Conservation (phyloP, 2,329 filamentous ascomycete species). For the Thermoascus crustaceus region DNA sequence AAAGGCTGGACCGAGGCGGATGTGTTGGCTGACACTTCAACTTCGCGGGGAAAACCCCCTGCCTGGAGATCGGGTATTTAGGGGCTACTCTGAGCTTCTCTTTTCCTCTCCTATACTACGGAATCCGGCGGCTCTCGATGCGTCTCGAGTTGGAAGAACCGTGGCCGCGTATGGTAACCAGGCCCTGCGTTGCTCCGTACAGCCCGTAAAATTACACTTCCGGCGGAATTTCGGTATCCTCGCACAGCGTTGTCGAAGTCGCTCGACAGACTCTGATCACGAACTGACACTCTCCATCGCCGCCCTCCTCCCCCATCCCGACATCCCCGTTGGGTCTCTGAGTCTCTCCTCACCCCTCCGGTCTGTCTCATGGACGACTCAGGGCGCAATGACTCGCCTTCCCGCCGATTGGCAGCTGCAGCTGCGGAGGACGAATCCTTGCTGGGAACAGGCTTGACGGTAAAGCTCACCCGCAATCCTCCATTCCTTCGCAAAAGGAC, state of each 20-base stretch:
- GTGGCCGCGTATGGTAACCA: constrained; percentile 1
- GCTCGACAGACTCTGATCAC: neutral
- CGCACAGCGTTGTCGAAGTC: neutral
- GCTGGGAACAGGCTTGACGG: constrained; percentile 42
- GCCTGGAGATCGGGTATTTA: neutral
- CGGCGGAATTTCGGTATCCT: constrained; percentile 1
- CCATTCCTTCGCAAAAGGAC: constrained; percentile 8
- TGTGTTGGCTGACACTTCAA: neutral
- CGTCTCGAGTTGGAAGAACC: neutral
- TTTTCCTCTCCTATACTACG: neutral
- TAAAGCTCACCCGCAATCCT: constrained; percentile 20
- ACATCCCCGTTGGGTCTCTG: constrained; percentile 20
- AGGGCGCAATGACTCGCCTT: constrained; percentile 39
- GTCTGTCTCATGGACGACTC: constrained; percentile 35
- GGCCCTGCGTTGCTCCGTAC: too few relatives aligned
- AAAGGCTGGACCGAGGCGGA: neutral
- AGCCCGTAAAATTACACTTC: constrained; percentile 2
- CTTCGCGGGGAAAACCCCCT: neutral
- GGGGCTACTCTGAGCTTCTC: neutral
- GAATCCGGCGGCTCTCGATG: neutral
- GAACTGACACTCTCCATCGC: constrained; percentile 1
- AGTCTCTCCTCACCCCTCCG: constrained; percentile 12
- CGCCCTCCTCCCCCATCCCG: constrained; percentile 9
- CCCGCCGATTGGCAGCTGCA: constrained; percentile 28
- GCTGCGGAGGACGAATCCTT: constrained; percentile 37